These are phyloP conservation scores for Salix viminalis DNA, from an alignment of 345 rosid species.

Conservation along the genomic window DNA sequence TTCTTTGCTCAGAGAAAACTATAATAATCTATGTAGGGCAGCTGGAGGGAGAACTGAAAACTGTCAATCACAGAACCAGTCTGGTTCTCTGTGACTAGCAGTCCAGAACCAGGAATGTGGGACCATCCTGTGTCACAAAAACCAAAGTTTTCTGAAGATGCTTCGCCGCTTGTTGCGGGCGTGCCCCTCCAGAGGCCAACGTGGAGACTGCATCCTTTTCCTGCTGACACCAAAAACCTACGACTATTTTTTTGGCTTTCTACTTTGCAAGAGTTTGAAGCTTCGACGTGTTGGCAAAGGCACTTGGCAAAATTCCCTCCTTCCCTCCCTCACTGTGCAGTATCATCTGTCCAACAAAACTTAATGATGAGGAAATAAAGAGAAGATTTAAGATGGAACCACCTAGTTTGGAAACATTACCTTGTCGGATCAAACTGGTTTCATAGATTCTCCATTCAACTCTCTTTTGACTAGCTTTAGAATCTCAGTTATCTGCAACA, in stretches of 20 bases:
- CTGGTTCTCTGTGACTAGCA: background rate
- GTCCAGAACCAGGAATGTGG: background rate
- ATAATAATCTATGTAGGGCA: constrained; percentile 3
- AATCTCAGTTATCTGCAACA: constrained; percentile 69
- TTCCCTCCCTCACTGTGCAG: background rate
- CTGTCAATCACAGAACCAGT: background rate
- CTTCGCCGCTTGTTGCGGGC: background rate
- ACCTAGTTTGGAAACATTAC: constrained; percentile 8
- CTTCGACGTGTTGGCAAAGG: background rate
- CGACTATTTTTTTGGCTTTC: too few relatives aligned
- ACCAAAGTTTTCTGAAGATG: background rate
- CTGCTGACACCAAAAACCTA: too few relatives aligned
- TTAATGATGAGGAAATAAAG: background rate
- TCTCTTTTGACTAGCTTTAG: constrained; percentile 77
- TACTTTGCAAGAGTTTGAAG: background rate
- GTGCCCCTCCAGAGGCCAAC: background rate
- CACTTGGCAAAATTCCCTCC: background rate
- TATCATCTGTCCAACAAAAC: constrained; percentile 16
- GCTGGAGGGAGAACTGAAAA: background rate
- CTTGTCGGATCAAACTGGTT: constrained; percentile 31
- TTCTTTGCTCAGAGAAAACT: background rate
- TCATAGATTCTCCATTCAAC: constrained; percentile 58
- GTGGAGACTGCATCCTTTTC: too few relatives aligned
- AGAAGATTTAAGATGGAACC: background rate
- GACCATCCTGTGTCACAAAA: background rate